A percentile compares a stretch with the other conserved stretches of the same genome.
Conservation (phyloP, 2,329 filamentous ascomycete species). For the Cercospora nicotianae region DNA sequence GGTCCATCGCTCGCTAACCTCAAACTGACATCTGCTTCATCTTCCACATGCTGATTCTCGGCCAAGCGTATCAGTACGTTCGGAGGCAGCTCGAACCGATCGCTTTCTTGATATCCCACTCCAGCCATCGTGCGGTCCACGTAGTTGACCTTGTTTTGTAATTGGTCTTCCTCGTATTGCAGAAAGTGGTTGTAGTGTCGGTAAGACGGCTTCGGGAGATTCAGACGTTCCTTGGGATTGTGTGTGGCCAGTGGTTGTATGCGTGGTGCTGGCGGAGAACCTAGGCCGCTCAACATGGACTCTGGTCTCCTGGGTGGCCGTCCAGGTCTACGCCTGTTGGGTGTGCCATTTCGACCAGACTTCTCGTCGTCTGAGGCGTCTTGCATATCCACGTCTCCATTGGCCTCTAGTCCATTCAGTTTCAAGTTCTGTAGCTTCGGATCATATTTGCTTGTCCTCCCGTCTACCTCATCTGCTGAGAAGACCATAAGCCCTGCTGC, state of each 20-base stretch:
- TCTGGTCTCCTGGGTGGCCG: conserved; percentile 64
- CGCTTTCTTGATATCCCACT: conserved; percentile 92
- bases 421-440: conserved; percentile 46
- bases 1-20: conserved; percentile 57
- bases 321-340: conserved; percentile 59
- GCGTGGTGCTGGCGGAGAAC: conserved; percentile 61
- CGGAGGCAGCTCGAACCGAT: conserved; percentile 79
- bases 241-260: conserved; percentile 76
- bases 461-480: conserved; percentile 81
- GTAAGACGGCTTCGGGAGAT: conserved; percentile 73
- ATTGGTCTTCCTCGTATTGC: conserved; percentile 78
- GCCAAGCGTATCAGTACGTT: conserved; percentile 65
- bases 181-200: conserved; percentile 76
- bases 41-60: conserved; percentile 64
- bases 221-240: conserved; percentile 76
- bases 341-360: conserved; percentile 17
- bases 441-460: conserved; percentile 49
- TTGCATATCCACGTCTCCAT: conserved; percentile 34
- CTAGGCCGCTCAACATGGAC: conserved; percentile 60
- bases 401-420: conserved; percentile 25
- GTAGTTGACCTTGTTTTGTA: conserved; percentile 77
- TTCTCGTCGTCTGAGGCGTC: conserved; percentile 19
- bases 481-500: conserved; percentile 77
- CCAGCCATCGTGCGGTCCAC: conserved; percentile 96
- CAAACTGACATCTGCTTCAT: conserved; percentile 56